phyloP scores from a whole-genome alignment of 2,329 filamentous ascomycete genomes.

The Pseudogymnoascus sp. region DNA sequence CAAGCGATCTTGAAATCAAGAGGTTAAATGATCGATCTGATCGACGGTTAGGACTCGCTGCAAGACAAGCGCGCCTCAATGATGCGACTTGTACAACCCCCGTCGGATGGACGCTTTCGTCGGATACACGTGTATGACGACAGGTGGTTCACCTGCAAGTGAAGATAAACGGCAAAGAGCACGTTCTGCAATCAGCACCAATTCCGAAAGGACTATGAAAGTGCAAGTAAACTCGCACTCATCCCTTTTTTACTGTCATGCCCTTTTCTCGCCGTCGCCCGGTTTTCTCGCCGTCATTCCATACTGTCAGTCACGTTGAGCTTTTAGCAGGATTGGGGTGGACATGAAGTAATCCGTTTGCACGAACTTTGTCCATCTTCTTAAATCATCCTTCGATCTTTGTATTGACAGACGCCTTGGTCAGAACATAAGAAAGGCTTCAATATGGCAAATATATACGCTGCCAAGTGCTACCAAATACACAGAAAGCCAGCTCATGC shows the following conservation, averaged over 20 bases:
- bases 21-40: neutral
- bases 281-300: too few species aligned
- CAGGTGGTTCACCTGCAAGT: neutral
- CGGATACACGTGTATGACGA: neutral
- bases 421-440: neutral
- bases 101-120: neutral
- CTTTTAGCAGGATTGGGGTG: too few species aligned
- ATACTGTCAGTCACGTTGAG: too few species aligned
- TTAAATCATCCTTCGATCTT: too few species aligned
- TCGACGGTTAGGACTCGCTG: neutral
- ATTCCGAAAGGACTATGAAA: too few species aligned
- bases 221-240: too few species aligned
- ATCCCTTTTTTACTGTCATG: too few species aligned
- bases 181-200: too few species aligned
- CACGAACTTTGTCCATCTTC: too few species aligned
- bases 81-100: neutral
- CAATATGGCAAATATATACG: neutral
- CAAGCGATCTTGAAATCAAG: neutral
- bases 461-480: neutral
- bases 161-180: neutral
- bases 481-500: neutral
- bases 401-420: too few species aligned
- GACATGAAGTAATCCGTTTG: too few species aligned
- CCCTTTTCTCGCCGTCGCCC: too few species aligned
- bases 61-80: neutral